Evolutionary conservation across 2,329 filamentous ascomycete species (phyloP), one percentile per base, ranked within the genome.

Genomic region (Penicillium sp.): DNA sequence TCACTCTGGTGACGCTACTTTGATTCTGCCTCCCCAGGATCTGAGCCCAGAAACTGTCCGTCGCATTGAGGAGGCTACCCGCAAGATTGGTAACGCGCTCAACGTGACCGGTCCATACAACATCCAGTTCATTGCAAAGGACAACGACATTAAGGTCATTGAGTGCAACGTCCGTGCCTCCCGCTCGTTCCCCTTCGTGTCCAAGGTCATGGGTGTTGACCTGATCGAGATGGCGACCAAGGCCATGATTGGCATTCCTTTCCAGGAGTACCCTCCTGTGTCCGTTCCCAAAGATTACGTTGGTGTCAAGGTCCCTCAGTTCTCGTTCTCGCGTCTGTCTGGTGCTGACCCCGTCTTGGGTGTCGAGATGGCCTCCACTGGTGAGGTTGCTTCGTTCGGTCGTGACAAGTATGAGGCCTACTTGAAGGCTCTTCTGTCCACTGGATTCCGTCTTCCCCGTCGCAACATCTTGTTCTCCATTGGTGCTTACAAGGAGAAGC

Each of bases 131-230:
- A 99, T 99, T 67, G 94, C 94, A 67, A 97, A 97, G 79, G 92
- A 97, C 74, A 97, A 97, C 72, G 93, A 97, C 63, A 97, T 99
- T 81, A 97, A 97, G 81, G 94, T 99, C 62, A 99, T 99, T 61
- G 94, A 99, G 78, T 97, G 94, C 77, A 99, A 99, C 68, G 94
- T 97, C 57, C 88, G 94, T 60, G 94, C 94, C 14, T 97, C 94
- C 42, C 85, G 94, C 61, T 97, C 93, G 0, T 97, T 97, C 82
- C 94, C 94, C 58, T 99, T 99, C 70, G 92, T 97, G 14, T 97
- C 92, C 61, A 99, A 99, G 81, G 91, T 96, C 63, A 97, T 96
- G 90, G 92, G 92, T 47, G 90, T 97, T 48, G 93, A 99, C 70
- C 81, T 99, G 59, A 97, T 99, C 62, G 93, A 97, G 79, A 91